Base-by-base conservation (phyloP, 2,329 filamentous ascomycete genomes). In the Paecilomyces dactylethromorphus region DNA sequence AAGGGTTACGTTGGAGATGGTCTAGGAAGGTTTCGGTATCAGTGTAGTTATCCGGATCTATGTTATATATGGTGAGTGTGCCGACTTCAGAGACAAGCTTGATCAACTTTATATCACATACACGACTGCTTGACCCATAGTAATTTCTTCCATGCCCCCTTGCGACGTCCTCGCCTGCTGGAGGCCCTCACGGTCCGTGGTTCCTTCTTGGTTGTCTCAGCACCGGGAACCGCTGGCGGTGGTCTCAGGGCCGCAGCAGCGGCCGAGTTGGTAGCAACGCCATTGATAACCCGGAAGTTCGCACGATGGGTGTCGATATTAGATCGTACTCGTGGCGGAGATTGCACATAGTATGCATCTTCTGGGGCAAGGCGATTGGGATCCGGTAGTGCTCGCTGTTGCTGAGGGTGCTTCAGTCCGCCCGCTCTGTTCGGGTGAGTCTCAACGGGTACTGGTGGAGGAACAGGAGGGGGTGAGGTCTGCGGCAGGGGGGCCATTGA, bases 11-110 rank as follows among this genome's bases (percentile, higher is more conserved):
- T 74, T 99, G 93, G 18, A 99, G 85, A 68, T 96, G 92, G 71
- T 97, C 93, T 65, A 99, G 87, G 68, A 99, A 99, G 1, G 94
- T 97, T 60, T 91, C 90, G 71, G 94, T 92, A 72, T 99, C 94
- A 49, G 94, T 97, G 73, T 97, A 97, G 74, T 99, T 99, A 74
- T 99, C 94, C n/a, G 94, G 92, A 71, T 95, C 91, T 92, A 65
- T 7, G 10, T 49, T 33, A 50, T 60, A 54, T 45, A 32, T 31
- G 51, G 11, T 45, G 18, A 33, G 54, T 60, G 12, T 22, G n/a
- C 15, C 13, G 32, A 15, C 5, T 12, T 53, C 12, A 31, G 56
- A 45, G 39, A 45, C 1, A 21, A 18, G 56, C 4, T 39, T 22
- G 11, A 53, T 54, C 13, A 3, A 58, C 21, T 55, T 49, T 54